phyloP scores from a whole-genome alignment of 805 yeast species.

The Wickerhamiella kazuoi region DNA sequence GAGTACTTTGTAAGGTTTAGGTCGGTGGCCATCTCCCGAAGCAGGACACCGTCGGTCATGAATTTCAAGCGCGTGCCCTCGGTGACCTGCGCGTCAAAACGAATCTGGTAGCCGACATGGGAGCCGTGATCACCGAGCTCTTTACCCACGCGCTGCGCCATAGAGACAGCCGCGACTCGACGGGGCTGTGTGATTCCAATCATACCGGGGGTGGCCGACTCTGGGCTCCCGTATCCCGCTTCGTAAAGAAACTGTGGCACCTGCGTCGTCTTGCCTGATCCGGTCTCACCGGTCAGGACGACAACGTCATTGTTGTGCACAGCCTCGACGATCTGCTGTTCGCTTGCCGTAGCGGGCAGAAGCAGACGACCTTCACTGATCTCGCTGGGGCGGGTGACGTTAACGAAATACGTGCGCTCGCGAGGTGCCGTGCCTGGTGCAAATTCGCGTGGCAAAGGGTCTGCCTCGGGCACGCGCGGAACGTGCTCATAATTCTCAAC shows the following conservation, averaged over 20 bases:
- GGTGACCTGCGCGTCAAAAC: slow-evolving; percentile 65
- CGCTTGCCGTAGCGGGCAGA: slow-evolving; percentile 81
- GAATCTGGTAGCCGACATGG: slow-evolving; percentile 69
- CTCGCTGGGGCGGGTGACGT: slow-evolving; percentile 44
- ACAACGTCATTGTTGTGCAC: slow-evolving; percentile 80
- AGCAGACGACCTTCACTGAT: slow-evolving; percentile 52
- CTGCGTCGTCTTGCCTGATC: slow-evolving; percentile 97
- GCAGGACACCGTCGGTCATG: slow-evolving; percentile 91
- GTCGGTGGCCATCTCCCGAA: slow-evolving; percentile 86
- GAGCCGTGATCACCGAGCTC: slow-evolving; percentile 59
- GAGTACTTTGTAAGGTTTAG: slow-evolving; percentile 69
- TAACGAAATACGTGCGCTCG: slow-evolving; percentile 40
- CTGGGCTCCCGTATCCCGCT: slow-evolving; percentile 63
- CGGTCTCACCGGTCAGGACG: slow-evolving; percentile 92
- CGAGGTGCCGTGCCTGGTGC: slow-evolving; percentile 14
- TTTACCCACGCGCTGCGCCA: slow-evolving; percentile 65
- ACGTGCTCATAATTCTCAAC: slow-evolving; percentile 35
- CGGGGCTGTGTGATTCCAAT: slow-evolving; percentile 91
- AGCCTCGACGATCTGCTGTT: slow-evolving; percentile 89
- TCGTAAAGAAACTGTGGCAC: slow-evolving; percentile 92
- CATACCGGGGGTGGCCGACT: slow-evolving; percentile 66
- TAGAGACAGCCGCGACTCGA: slow-evolving; percentile 73
- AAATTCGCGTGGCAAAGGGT: slow-evolving; percentile 36
- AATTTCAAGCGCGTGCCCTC: slow-evolving; percentile 53
- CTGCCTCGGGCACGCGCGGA: slow-evolving; percentile 53